Percentiles rank a stretch among this genome's conserved stretches.
Evolutionary conservation across 2,329 filamentous ascomycete genomes (phyloP).

Genomic region (Alternaria atra): DNA sequence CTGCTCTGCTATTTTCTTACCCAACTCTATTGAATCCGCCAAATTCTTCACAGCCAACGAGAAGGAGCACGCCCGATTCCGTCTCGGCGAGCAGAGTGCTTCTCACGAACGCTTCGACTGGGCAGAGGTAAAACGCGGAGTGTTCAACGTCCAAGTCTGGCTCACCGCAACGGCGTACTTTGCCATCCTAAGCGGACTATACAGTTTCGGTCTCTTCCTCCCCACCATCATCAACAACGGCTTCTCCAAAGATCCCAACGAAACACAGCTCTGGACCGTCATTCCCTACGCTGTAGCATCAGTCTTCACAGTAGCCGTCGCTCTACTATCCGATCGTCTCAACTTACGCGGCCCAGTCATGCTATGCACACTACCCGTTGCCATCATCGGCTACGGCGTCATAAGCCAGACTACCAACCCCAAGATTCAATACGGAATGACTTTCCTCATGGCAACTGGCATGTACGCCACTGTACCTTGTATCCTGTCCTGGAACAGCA

Average conservation of each 20-base stretch:
- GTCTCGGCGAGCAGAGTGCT: slow-evolving; percentile 53
- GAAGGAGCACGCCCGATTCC: slow-evolving; percentile 58
- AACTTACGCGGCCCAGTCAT: slow-evolving; percentile 68
- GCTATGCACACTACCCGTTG: slow-evolving; percentile 69
- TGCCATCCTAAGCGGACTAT: slow-evolving; percentile 65
- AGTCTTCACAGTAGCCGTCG: slow-evolving; percentile 60
- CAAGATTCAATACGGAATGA: slow-evolving; percentile 70
- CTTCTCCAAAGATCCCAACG: slow-evolving; percentile 63
- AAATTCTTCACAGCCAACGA: slow-evolving; percentile 64
- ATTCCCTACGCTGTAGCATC: slow-evolving; percentile 71
- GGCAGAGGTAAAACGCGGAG: slow-evolving; percentile 69
- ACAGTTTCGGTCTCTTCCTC: slow-evolving; percentile 71
- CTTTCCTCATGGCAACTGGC: slow-evolving; percentile 72
- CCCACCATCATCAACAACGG: slow-evolving; percentile 71
- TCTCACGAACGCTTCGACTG: slow-evolving; percentile 63
- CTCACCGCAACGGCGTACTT: slow-evolving; percentile 70
- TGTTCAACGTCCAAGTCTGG: slow-evolving; percentile 70
- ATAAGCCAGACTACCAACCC: slow-evolving; percentile 65
- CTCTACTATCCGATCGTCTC: slow-evolving; percentile 68
- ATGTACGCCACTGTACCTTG: slow-evolving; percentile 70
- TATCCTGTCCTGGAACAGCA: slow-evolving; percentile 72
- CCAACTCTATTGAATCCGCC: slow-evolving; percentile 64
- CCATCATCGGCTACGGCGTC: slow-evolving; percentile 71
- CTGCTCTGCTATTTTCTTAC: slow-evolving; percentile 63
- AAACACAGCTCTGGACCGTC: slow-evolving; percentile 70